Evolutionary conservation across 208 protist genomes (phyloP), one percentile per base, ranked within the genome.

Genomic region (Herpetomonas muscarum): DNA sequence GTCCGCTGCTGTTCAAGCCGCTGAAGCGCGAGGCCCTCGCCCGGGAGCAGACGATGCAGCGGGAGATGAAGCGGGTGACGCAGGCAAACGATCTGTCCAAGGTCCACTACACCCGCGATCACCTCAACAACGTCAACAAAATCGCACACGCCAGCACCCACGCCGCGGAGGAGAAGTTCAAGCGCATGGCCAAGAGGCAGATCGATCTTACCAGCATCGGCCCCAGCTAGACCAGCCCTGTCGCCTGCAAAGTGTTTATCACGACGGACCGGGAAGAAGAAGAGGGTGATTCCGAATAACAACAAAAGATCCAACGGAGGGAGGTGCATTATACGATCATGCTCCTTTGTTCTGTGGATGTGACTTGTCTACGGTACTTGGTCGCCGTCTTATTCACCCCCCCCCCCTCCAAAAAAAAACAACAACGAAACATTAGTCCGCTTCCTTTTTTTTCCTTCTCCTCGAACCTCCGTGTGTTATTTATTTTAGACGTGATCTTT

Each of bases 21-120:
- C 48, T 82, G 4, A 55, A 65, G 21, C 34, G 50, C 13, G 75
- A 79, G 25, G 72, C 77, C 22, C 31, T 54, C 41, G 50, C 24
- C 25, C 65, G 70, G 31, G 67, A 77, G 49, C n/a, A 62, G 44
- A 41, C 25, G 29, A 24, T 80, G 42, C 37, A 61, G 55, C 25
- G 54, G 30, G 57, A 83, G 31, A 36, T 83, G 60, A 32, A 61
- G 39, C 22, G 2, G n/a, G 58, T 81, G 3, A 45, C 39, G 15
- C 48, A 58, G 67, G 60, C 58, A 1, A 76, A 87, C 51, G 55
- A 55, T 28, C 22, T 69, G 12, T 73, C 75, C 6, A 76, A 73
- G 1, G 30, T 49, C 22, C 36, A 75, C 63, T 87, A 80, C 55
- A 39, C 62, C 30, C 46, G 21, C 4, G 65, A 80, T 28, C 63